These are phyloP conservation scores for Tricholoma saponaceum DNA, from an alignment of 768 basidiomycete genomes.

Conservation along the genomic window DNA sequence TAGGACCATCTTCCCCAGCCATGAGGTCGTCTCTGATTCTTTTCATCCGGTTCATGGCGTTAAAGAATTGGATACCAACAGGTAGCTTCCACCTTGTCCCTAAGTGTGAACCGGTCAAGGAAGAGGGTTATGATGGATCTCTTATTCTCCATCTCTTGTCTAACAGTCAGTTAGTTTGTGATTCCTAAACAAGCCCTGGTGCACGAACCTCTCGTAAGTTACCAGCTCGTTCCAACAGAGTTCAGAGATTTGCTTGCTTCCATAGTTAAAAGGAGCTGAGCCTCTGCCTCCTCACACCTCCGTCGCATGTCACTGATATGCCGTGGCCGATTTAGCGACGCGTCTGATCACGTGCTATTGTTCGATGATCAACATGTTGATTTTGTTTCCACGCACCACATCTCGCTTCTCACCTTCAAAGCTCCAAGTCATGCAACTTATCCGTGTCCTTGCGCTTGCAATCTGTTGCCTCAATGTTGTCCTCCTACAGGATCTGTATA, in stretches of 20 bases:
- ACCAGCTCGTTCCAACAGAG: constrained; percentile 79
- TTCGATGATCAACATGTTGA: no score
- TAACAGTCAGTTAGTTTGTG: constrained; percentile 20
- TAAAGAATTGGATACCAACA: constrained; percentile 71
- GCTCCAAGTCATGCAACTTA: no score
- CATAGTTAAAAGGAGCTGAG: constrained; percentile 68
- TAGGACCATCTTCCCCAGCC: constrained; percentile 78
- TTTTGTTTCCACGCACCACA: no score
- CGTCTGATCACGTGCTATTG: no score
- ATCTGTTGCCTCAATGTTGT: no score
- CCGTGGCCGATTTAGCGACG: no score
- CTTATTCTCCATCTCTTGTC: constrained; percentile 66
- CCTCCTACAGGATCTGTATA: no score
- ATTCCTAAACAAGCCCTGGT: neutral
- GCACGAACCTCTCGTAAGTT: constrained; percentile 68
- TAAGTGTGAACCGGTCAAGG: constrained; percentile 82
- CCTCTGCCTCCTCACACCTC: constrained; percentile 81
- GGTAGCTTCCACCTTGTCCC: constrained; percentile 68
- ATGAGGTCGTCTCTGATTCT: constrained; percentile 81
- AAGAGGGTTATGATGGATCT: constrained; percentile 77
- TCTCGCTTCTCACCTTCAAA: no score
- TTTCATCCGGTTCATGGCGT: constrained; percentile 83
- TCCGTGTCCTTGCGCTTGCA: no score
- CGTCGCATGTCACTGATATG: constrained; percentile 78
- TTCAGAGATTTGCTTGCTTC: constrained; percentile 74